phyloP scores from a whole-genome alignment of 164 flowering plant genomes.

The grape (Vitis vinifera) region DNA sequence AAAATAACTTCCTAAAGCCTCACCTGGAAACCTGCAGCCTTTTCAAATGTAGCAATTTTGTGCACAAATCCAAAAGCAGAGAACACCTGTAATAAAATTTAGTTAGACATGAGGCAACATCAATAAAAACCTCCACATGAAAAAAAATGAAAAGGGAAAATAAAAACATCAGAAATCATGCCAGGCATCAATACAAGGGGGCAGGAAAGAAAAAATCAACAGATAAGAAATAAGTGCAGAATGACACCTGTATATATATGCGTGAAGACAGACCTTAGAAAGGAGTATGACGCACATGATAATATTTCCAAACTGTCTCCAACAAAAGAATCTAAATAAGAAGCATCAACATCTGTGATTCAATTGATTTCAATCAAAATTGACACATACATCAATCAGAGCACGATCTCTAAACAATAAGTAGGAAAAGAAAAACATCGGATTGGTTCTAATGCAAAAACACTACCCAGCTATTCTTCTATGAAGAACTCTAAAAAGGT shows the following conservation, averaged over 20 bases:
- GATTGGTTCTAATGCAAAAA: neutral
- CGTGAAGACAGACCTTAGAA: constrained; percentile 52
- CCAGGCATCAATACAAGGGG: constrained; percentile 3
- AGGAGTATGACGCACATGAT: constrained; percentile 48
- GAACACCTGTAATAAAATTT: constrained; percentile 59
- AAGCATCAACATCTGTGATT: constrained; percentile 41
- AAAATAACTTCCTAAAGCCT: neutral
- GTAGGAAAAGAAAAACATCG: neutral
- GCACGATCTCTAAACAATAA: neutral
- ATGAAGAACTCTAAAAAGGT: neutral
- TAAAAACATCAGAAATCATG: constrained; percentile 2
- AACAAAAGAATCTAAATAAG: constrained; percentile 42
- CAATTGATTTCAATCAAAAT: constrained; percentile 27
- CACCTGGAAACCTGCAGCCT: constrained; percentile 96
- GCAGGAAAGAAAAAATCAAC: constrained; percentile 18
- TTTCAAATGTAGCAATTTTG: constrained; percentile 93
- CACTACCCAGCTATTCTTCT: neutral
- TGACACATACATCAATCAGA: constrained; percentile 14
- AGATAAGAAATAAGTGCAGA: constrained; percentile 42
- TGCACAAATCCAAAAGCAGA: constrained; percentile 97
- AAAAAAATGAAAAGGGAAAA: neutral
- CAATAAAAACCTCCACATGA: too few species aligned
- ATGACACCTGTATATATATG: constrained; percentile 45
- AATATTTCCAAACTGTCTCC: constrained; percentile 52
- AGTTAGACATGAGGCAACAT: constrained; percentile 12